Conservation (phyloP, 129 eudicot species). For the Oenanthe sinensis region DNA sequence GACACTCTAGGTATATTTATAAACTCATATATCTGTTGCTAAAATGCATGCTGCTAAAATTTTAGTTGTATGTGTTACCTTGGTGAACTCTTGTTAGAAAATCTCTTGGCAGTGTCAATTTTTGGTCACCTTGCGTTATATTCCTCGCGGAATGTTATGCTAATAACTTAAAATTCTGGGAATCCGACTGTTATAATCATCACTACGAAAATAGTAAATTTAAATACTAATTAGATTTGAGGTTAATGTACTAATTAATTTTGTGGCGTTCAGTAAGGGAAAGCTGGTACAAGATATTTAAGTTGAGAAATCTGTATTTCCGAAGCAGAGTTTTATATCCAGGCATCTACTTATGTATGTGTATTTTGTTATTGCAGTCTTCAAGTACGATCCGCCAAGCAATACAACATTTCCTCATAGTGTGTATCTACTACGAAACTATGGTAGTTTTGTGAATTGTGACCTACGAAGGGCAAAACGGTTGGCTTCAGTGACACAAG, state of each 20-base stretch:
- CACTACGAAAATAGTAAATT: too few relatives aligned
- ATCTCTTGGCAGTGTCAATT: too few relatives aligned
- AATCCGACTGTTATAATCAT: too few relatives aligned
- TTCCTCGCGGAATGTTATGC: too few relatives aligned
- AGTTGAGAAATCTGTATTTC: neutral
- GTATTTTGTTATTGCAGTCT: conserved; percentile 27
- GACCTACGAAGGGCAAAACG: conserved; percentile 31
- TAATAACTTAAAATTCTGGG: too few relatives aligned
- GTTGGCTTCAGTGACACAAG: conserved; percentile 23
- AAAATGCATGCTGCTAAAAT: neutral
- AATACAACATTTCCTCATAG: conserved; percentile 34
- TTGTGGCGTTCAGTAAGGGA: too few relatives aligned
- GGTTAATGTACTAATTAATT: too few relatives aligned
- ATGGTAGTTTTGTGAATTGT: conserved; percentile 33
- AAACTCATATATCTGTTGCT: too few relatives aligned
- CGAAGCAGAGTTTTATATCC: too few relatives aligned
- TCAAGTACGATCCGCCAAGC: conserved; percentile 48
- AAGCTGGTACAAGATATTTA: conserved; percentile 11
- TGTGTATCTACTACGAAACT: conserved; percentile 34
- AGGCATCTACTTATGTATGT: neutral
- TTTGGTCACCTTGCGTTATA: too few relatives aligned
- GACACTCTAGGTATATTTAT: conserved; percentile 34
- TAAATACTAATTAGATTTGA: too few relatives aligned
- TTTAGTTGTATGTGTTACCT: conserved; percentile 18
- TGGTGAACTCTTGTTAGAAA: conserved; percentile 27